phyloP scores from a whole-genome alignment of 2,329 filamentous ascomycete species.

The Phoma sp. region DNA sequence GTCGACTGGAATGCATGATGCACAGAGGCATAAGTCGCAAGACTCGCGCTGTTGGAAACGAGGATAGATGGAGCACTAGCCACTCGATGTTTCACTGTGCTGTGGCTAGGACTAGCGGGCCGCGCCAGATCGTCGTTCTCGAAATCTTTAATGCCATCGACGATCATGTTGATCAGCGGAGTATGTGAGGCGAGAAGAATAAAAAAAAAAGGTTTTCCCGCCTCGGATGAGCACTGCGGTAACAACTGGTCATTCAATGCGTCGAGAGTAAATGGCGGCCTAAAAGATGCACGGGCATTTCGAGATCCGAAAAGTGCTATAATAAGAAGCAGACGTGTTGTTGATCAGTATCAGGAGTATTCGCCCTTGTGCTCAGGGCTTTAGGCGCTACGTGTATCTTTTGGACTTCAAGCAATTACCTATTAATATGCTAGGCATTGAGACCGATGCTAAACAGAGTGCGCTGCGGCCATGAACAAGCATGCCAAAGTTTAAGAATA shows the following conservation, averaged over 20 bases:
- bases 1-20: neutral
- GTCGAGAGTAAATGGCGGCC: neutral
- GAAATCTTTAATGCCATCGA: neutral
- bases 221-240: neutral
- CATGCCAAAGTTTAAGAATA: no score
- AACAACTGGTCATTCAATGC: neutral
- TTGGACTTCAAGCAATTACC: neutral
- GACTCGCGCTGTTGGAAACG: constrained; percentile 1
- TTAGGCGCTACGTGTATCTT: neutral
- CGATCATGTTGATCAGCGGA: constrained; percentile 6
- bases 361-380: neutral
- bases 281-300: neutral
- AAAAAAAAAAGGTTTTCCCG: neutral
- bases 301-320: neutral
- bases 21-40: neutral
- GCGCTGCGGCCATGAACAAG: no score
- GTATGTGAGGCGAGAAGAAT: neutral
- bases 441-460: no score
- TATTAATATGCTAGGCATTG: no score
- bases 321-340: neutral
- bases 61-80: neutral
- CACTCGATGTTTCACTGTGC: constrained; percentile 1
- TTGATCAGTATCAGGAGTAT: constrained; percentile 1
- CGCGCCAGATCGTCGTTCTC: constrained; percentile 3
- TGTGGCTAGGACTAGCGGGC: constrained; percentile 9